Percentiles rank a stretch among this genome's conserved stretches.
Conservation (phyloP, 331 rosid species). For the Malus hybrid region DNA sequence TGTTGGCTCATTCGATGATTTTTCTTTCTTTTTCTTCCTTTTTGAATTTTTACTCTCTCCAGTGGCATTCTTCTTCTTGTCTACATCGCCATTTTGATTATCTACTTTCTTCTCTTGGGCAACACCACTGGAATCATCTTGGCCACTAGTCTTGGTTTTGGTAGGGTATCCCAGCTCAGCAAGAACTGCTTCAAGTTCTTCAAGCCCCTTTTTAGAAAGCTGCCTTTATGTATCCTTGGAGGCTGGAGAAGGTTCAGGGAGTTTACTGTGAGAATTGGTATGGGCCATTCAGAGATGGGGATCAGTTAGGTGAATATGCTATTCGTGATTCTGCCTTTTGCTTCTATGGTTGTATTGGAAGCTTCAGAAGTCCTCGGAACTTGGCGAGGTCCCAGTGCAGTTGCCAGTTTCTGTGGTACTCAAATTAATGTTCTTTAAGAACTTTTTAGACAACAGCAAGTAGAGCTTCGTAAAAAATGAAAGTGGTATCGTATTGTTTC, state of each 20-base stretch:
- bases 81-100: constrained; percentile 26
- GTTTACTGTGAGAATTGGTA: constrained; percentile 46
- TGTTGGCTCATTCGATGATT: constrained; percentile 47
- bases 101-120: constrained; percentile 30
- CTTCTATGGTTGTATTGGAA: constrained; percentile 51
- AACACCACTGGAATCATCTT: constrained; percentile 44
- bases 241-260: constrained; percentile 29
- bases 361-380: constrained; percentile 66
- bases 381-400: constrained; percentile 59
- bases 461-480: constrained; percentile 49
- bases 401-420: constrained; percentile 31
- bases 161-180: constrained; percentile 44
- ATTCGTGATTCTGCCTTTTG: constrained; percentile 78
- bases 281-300: constrained; percentile 62
- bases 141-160: constrained; percentile 24
- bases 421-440: constrained; percentile 34
- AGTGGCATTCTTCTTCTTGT: constrained; percentile 38
- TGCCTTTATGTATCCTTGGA: constrained; percentile 58
- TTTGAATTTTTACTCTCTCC: constrained; percentile 55
- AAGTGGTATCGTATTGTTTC: constrained; percentile 51
- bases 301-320: constrained; percentile 90
- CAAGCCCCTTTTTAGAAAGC: constrained; percentile 67
- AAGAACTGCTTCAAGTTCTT: constrained; percentile 58
- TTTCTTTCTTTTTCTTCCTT: constrained; percentile 77
- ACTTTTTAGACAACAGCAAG: constrained; percentile 24